These are phyloP conservation scores for Mariannaea elegans DNA, from an alignment of 2,329 filamentous ascomycete genomes.

Conservation along the genomic window DNA sequence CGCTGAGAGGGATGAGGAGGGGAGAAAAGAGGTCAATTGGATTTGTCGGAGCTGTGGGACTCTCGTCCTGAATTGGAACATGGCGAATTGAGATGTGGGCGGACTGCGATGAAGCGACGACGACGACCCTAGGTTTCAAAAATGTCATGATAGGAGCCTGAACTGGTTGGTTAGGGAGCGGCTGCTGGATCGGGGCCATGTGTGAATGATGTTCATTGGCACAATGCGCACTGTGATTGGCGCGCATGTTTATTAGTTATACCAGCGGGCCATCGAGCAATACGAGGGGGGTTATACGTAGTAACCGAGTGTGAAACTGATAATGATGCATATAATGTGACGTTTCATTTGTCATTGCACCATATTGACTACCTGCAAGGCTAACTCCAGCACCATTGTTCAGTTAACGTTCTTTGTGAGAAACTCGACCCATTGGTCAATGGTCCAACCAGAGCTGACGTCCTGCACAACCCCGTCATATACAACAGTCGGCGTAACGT, in stretches of 20 bases:
- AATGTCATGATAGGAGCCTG: too few species aligned
- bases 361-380: background rate
- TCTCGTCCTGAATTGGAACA: conserved; percentile 34
- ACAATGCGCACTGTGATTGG: background rate
- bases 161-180: too few species aligned
- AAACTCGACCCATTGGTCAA: conserved; percentile 88
- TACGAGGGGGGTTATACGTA: too few species aligned
- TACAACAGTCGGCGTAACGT: conserved; percentile 90
- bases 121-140: too few species aligned
- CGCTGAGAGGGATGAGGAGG: background rate
- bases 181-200: background rate
- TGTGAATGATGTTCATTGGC: background rate
- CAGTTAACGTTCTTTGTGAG: conserved; percentile 66
- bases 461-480: conserved; percentile 87
- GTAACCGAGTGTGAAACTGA: too few species aligned
- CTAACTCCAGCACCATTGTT: background rate
- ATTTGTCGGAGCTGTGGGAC: conserved; percentile 30
- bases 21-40: conserved; percentile 21
- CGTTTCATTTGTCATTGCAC: too few species aligned
- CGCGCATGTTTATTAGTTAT: background rate
- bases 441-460: conserved; percentile 81
- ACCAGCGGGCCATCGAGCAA: too few species aligned
- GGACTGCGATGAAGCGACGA: conserved; percentile 9
- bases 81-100: conserved; percentile 9
- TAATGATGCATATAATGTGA: too few species aligned